Conservation (phyloP, 352 stramenopile species). For the Phytophthora sp. region DNA sequence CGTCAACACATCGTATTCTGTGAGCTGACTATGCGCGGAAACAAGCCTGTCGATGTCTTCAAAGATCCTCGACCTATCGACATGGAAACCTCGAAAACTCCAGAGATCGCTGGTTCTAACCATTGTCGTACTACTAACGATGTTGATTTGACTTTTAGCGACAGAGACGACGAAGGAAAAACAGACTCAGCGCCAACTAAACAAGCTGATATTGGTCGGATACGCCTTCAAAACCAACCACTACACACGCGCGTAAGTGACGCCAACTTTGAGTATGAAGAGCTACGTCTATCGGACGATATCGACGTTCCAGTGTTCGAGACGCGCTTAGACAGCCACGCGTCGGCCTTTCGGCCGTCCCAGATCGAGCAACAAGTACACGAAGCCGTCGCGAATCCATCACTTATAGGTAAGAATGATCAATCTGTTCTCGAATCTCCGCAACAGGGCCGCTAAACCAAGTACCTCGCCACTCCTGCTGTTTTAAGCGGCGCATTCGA, state of each 20-base stretch:
- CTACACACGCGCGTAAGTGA: no score
- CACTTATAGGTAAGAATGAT: conserved; percentile 14
- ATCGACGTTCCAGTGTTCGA: no score
- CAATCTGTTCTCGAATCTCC: conserved; percentile 20
- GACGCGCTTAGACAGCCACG: no score
- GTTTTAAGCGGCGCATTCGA: conserved; percentile 11
- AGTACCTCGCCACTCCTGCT: conserved; percentile 12
- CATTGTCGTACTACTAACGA: background rate
- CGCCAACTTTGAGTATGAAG: no score
- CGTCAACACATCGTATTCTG: conserved; percentile 15
- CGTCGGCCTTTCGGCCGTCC: no score
- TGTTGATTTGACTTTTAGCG: conserved; percentile 6
- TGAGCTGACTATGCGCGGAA: background rate
- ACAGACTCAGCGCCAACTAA: no score
- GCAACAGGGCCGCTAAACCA: conserved; percentile 1
- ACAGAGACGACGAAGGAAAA: no score
- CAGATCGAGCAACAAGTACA: background rate
- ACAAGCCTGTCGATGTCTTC: background rate
- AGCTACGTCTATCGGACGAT: no score
- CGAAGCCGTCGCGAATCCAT: background rate
- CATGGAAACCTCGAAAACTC: no score
- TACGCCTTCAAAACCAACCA: no score
- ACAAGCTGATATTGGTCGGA: no score
- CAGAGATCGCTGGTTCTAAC: no score
- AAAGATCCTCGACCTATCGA: background rate